Evolutionary conservation across 805 yeast genomes (phyloP).

Genomic region (Allodekkera sacchari): DNA sequence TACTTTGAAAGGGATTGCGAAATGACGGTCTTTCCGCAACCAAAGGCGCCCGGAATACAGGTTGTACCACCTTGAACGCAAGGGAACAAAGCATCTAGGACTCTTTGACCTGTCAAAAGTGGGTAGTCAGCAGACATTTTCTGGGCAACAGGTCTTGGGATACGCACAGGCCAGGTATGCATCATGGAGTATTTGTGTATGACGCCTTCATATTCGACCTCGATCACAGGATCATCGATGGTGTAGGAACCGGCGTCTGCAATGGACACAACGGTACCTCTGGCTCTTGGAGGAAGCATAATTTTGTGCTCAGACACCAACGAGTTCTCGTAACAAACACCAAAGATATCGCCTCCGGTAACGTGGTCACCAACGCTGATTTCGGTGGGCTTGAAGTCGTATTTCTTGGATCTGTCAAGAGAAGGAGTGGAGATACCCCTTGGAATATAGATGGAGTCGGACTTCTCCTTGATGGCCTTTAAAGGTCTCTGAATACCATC

Average conservation of each 20-base stretch:
- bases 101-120: conserved; percentile 97
- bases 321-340: conserved; percentile 90
- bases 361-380: conserved; percentile 93
- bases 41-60: conserved; percentile 99
- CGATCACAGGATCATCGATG: conserved; percentile 82
- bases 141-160: conserved; percentile 97
- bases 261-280: conserved; percentile 89
- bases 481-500: conserved; percentile 99
- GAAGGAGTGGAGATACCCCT: conserved; percentile 98
- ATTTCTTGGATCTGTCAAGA: conserved; percentile 70
- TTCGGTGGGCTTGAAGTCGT: conserved; percentile 76
- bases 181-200: conserved; percentile 79
- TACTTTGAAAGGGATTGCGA: conserved; percentile 95
- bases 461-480: conserved; percentile 78
- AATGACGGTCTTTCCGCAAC: conserved; percentile 96
- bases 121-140: conserved; percentile 92
- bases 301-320: conserved; percentile 88
- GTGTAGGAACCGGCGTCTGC: conserved; percentile 88
- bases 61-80: conserved; percentile 99
- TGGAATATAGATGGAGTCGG: conserved; percentile 94
- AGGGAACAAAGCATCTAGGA: conserved; percentile 93
- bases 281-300: conserved; percentile 93
- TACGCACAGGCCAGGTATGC: conserved; percentile 99
- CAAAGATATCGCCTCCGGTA: conserved; percentile 96
- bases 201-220: conserved; percentile 90